phyloP scores from a whole-genome alignment of 176 grass and related monocot species.

The Hsuehochloa calcarea region DNA sequence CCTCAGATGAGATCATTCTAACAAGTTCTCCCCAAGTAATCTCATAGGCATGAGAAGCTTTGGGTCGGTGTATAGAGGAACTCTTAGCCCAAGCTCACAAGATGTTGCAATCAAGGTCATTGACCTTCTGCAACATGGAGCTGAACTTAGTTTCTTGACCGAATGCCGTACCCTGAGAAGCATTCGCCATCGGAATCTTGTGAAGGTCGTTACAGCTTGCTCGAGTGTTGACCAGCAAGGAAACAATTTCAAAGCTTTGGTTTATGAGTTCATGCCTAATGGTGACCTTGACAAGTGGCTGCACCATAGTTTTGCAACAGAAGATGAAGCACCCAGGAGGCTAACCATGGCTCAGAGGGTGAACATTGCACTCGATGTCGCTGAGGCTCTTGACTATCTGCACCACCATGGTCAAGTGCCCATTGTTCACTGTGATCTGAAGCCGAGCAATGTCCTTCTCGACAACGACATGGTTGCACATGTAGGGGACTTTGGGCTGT shows the following conservation, averaged over 20 bases:
- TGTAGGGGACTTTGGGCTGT: conserved; percentile 26
- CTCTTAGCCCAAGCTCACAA: background rate
- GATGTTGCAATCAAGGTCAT: conserved; percentile 27
- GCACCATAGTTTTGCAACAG: too few species aligned
- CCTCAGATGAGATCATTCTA: too few species aligned
- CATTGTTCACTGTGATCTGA: conserved; percentile 28
- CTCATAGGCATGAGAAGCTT: conserved; percentile 1
- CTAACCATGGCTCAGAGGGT: conserved; percentile 18
- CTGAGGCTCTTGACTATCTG: conserved; percentile 16
- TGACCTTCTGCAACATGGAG: conserved; percentile 8
- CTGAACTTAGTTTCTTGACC: conserved; percentile 6
- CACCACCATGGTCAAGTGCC: conserved; percentile 8
- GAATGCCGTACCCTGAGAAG: conserved; percentile 31
- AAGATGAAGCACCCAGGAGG: background rate
- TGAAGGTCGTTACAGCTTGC: conserved; percentile 25
- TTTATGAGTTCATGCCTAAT: conserved; percentile 35
- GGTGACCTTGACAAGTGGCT: conserved; percentile 28
- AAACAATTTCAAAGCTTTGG: conserved; percentile 39
- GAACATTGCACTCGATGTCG: conserved; percentile 23
- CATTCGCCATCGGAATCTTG: conserved; percentile 7
- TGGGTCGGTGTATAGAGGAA: conserved; percentile 26
- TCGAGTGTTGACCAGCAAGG: conserved; percentile 14
- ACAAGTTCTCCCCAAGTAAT: background rate
- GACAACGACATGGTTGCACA: background rate
- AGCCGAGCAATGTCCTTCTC: conserved; percentile 24